phyloP scores from a whole-genome alignment of 2,329 filamentous ascomycete genomes.

The Thermothelomyces thermophilus region DNA sequence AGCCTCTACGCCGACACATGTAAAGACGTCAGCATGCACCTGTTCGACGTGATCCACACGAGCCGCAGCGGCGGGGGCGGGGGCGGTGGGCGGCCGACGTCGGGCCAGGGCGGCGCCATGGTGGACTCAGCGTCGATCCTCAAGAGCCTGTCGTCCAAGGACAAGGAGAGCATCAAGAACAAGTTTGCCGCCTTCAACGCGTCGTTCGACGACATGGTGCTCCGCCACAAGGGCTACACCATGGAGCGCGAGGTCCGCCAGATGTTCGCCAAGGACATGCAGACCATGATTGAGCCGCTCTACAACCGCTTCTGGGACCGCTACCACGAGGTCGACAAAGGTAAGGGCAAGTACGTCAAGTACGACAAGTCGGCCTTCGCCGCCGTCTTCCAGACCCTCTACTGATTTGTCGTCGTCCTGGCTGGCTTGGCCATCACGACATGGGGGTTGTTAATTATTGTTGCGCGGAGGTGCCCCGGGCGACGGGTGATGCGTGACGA shows the following conservation, averaged over 20 bases:
- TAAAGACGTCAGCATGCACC: constrained; percentile 76
- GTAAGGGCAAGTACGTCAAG: constrained; percentile 96
- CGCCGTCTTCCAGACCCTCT: constrained; percentile 52
- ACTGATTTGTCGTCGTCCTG: constrained; percentile 29
- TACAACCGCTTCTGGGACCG: constrained; percentile 95
- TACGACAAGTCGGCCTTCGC: constrained; percentile 84
- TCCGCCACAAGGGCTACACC: constrained; percentile 70
- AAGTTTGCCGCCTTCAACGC: constrained; percentile 92
- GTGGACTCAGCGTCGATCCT: constrained; percentile 76
- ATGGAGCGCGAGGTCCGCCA: constrained; percentile 89
- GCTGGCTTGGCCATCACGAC: not conserved
- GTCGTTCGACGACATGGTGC: constrained; percentile 81
- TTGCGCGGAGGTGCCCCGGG: too few relatives aligned
- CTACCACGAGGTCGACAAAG: constrained; percentile 96
- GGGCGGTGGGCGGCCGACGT: constrained; percentile 56
- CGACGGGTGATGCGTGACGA: not conserved
- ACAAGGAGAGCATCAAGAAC: constrained; percentile 92
- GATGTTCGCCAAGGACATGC: constrained; percentile 75
- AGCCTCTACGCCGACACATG: constrained; percentile 78
- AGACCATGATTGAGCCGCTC: constrained; percentile 85
- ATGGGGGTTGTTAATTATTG: too few relatives aligned
- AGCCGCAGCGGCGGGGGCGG: constrained; percentile 44
- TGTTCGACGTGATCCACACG: constrained; percentile 90
- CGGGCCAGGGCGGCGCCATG: constrained; percentile 49
- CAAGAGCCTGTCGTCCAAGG: constrained; percentile 77